A percentile compares a stretch with the other conserved stretches of the same genome.
phyloP scores from a whole-genome alignment of 2,329 filamentous ascomycete species.

The Colletotrichum kahawae region DNA sequence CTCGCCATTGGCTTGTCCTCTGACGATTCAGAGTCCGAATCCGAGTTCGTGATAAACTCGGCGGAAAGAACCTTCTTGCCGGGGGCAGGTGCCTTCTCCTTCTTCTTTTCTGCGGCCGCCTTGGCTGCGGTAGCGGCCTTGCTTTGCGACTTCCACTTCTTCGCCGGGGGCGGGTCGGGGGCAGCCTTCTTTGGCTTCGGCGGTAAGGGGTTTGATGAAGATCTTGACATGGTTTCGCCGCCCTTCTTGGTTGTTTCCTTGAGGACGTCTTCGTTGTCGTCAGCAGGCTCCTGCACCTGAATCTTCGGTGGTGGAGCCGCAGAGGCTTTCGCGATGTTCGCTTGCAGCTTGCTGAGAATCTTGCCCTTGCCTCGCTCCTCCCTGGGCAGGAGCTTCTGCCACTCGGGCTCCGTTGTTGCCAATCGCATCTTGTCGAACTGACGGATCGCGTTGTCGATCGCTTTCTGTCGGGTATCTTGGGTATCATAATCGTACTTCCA shows the following conservation, averaged over 20 bases:
- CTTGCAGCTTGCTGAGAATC: constrained; percentile 66
- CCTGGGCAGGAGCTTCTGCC: constrained; percentile 64
- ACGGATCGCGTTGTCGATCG: constrained; percentile 65
- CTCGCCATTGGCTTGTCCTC: constrained; percentile 51
- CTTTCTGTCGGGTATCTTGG: constrained; percentile 60
- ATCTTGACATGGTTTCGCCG: constrained; percentile 52
- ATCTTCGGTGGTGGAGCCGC: constrained; percentile 51
- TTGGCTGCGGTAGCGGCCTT: constrained; percentile 33
- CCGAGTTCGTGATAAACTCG: constrained; percentile 61
- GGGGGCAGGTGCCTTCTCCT: constrained; percentile 36
- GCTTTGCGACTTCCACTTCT: constrained; percentile 52
- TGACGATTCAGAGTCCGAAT: constrained; percentile 61
- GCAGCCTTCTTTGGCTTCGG: constrained; percentile 62
- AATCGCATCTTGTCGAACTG: constrained; percentile 65
- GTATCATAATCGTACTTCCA: constrained; percentile 64
- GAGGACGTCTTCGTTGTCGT: constrained; percentile 43
- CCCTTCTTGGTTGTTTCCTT: constrained; percentile 33
- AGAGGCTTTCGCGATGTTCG: constrained; percentile 57
- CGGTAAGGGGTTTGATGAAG: constrained; percentile 55
- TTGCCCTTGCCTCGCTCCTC: constrained; percentile 65
- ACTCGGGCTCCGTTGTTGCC: constrained; percentile 60
- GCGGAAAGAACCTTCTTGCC: constrained; percentile 55
- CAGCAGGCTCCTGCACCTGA: constrained; percentile 51
- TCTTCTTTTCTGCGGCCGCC: constrained; percentile 48
- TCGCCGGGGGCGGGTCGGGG: constrained; percentile 54